phyloP scores from a whole-genome alignment of 352 stramenopile species.

The Phytophthora idaei region DNA sequence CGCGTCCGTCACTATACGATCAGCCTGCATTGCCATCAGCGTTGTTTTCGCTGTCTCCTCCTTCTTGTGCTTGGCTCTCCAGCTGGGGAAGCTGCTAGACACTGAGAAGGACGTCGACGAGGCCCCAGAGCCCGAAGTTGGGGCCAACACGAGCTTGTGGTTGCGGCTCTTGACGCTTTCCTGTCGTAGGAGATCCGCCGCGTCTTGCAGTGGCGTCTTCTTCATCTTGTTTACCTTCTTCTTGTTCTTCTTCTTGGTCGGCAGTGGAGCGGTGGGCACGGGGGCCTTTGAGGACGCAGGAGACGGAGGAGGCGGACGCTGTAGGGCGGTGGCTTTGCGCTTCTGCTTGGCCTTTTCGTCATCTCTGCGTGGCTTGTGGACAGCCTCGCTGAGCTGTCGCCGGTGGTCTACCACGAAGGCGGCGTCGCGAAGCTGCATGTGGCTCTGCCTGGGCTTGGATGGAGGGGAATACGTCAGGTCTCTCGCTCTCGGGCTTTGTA shows the following conservation, averaged over 20 bases:
- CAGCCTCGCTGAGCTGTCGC: slow-evolving; percentile 29
- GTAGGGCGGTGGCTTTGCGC: slow-evolving; percentile 14
- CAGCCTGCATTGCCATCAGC: background rate
- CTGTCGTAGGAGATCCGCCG: slow-evolving; percentile 35
- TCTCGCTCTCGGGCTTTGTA: slow-evolving; percentile 12
- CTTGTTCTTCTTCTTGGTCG: slow-evolving; percentile 22
- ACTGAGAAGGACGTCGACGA: slow-evolving; percentile 12
- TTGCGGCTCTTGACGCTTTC: slow-evolving; percentile 79
- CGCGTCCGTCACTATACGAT: slow-evolving; percentile 43
- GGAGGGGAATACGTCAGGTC: slow-evolving; percentile 4
- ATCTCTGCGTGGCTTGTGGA: slow-evolving; percentile 21
- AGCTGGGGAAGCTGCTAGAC: slow-evolving; percentile 43
- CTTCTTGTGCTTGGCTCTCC: slow-evolving; percentile 38
- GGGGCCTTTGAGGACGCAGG: slow-evolving; percentile 1
- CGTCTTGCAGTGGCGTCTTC: slow-evolving; percentile 28
- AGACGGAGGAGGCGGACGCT: background rate
- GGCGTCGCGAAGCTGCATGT: slow-evolving; percentile 49
- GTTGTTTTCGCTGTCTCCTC: slow-evolving; percentile 8
- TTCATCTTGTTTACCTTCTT: slow-evolving; percentile 50
- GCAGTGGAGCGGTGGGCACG: background rate
- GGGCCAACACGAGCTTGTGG: slow-evolving; percentile 67
- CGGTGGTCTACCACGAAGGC: slow-evolving; percentile 51
- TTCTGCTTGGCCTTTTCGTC: slow-evolving; percentile 44
- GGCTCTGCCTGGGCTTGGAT: background rate
- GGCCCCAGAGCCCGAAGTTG: slow-evolving; percentile 14